Conservation (phyloP, 2,329 filamentous ascomycete genomes). For the Penicillium sp. region DNA sequence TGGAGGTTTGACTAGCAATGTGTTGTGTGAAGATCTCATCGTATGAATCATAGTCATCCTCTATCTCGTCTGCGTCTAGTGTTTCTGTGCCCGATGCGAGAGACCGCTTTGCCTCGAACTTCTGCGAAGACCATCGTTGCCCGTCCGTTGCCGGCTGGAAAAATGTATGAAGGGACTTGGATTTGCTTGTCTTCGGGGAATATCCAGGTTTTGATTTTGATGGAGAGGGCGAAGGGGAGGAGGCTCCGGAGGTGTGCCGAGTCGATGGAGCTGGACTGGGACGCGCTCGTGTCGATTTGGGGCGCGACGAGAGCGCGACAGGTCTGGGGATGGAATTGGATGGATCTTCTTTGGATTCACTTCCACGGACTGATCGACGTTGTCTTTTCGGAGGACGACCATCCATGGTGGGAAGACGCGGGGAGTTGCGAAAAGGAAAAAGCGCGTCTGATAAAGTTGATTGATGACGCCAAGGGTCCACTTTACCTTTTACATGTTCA, state of each 20-base stretch:
- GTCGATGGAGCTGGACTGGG: constrained; percentile 3
- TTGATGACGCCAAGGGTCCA: neutral
- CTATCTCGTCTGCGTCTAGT: constrained; percentile 40
- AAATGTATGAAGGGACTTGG: constrained; percentile 43
- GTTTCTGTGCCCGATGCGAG: constrained; percentile 13
- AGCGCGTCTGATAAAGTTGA: constrained; percentile 18
- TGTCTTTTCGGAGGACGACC: constrained; percentile 39
- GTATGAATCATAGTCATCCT: constrained; percentile 42
- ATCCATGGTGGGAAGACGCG: constrained; percentile 31
- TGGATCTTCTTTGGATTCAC: constrained; percentile 7
- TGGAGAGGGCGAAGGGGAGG: constrained; percentile 30
- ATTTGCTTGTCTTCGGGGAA: constrained; percentile 15
- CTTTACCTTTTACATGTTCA: neutral
- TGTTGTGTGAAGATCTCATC: constrained; percentile 39
- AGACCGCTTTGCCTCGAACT: constrained; percentile 23
- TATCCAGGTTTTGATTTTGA: constrained; percentile 21
- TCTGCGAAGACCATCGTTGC: constrained; percentile 39
- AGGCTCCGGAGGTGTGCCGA: constrained; percentile 14
- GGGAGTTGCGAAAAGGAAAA: constrained; percentile 8
- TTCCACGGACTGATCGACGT: constrained; percentile 31
- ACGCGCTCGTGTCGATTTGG: constrained; percentile 13
- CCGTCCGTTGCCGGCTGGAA: constrained; percentile 42
- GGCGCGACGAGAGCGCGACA: constrained; percentile 14
- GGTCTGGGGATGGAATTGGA: neutral
- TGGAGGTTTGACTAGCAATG: constrained; percentile 24